These are phyloP conservation scores for Amyloporia xantha DNA, from an alignment of 768 basidiomycete species.

Conservation along the genomic window DNA sequence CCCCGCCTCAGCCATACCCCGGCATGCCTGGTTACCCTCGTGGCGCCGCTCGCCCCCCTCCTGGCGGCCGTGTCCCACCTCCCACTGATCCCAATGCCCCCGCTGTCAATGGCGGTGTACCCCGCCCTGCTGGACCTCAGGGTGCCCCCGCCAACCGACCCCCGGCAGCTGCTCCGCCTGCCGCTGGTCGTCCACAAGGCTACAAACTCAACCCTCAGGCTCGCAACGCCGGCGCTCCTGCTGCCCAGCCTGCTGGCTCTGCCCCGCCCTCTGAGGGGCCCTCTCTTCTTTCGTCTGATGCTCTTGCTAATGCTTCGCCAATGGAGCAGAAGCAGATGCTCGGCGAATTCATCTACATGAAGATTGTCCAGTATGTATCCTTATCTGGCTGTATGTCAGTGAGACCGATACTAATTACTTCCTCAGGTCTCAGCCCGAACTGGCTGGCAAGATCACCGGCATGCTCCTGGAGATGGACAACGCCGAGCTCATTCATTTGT, in stretches of 20 bases:
- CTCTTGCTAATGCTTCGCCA: slow-evolving; percentile 52
- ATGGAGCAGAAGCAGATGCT: slow-evolving; percentile 99
- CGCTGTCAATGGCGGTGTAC: slow-evolving; percentile 34
- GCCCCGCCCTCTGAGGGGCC: slow-evolving; percentile 26
- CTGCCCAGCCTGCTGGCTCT: slow-evolving; percentile 26
- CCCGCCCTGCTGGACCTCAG: slow-evolving; percentile 57
- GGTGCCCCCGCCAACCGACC: slow-evolving; percentile 45
- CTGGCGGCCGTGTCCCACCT: slow-evolving; percentile 68
- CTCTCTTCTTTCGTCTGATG: slow-evolving; percentile 52
- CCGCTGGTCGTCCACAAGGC: slow-evolving; percentile 30
- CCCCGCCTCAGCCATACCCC: slow-evolving; percentile 67
- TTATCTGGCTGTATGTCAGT: slow-evolving; percentile 8
- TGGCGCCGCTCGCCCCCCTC: slow-evolving; percentile 52
- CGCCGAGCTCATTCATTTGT: slow-evolving; percentile 79
- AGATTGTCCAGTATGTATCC: slow-evolving; percentile 65
- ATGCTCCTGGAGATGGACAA: slow-evolving; percentile 99
- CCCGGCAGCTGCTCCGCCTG: slow-evolving; percentile 44
- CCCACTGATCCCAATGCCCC: slow-evolving; percentile 61
- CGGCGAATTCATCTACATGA: slow-evolving; percentile 94
- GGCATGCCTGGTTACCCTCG: slow-evolving; percentile 63
- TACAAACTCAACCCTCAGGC: slow-evolving; percentile 30
- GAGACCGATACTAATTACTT: slow-evolving; percentile 4
- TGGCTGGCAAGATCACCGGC: slow-evolving; percentile 97
- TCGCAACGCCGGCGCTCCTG: slow-evolving; percentile 24
- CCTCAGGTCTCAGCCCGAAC: slow-evolving; percentile 72